A percentile compares a stretch with the other conserved stretches of the same genome.
phyloP scores from a whole-genome alignment of 225 moss, liverwort and hornwort genomes.

The Pleurozium schreberi region DNA sequence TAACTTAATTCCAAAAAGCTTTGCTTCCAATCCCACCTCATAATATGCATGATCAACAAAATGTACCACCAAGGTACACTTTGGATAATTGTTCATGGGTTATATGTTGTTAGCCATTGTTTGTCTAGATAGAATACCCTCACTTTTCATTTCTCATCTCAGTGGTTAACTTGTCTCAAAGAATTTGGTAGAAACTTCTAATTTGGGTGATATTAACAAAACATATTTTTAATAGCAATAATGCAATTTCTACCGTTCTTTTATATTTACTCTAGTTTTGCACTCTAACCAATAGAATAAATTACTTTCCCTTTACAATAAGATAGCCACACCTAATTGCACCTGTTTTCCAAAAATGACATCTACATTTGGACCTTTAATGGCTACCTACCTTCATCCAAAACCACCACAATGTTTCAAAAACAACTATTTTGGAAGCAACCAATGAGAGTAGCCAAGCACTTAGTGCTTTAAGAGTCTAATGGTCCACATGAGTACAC shows the following conservation, averaged over 20 bases:
- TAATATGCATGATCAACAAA: neutral
- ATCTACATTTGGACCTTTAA: neutral
- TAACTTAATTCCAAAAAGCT: neutral
- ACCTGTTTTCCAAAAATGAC: accelerated
- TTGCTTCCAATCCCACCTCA: accelerated
- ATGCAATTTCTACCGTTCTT: neutral
- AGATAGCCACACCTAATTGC: neutral
- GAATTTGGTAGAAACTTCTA: too few relatives aligned
- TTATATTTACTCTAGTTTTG: neutral
- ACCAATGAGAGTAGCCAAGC: neutral
- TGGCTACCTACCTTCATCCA: neutral
- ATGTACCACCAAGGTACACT: neutral
- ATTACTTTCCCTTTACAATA: accelerated
- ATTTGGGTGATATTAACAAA: neutral
- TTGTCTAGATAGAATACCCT: neutral
- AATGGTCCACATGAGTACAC: neutral
- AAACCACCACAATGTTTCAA: too few relatives aligned
- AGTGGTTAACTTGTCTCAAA: accelerated
- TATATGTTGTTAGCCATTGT: neutral
- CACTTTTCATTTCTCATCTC: neutral
- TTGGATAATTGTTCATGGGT: neutral
- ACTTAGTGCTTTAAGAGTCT: neutral
- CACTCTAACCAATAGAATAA: too few relatives aligned
- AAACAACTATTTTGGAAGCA: neutral
- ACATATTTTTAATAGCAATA: neutral